Base-by-base conservation (phyloP, 805 yeast genomes). In the Monosporozyma aquatica region DNA sequence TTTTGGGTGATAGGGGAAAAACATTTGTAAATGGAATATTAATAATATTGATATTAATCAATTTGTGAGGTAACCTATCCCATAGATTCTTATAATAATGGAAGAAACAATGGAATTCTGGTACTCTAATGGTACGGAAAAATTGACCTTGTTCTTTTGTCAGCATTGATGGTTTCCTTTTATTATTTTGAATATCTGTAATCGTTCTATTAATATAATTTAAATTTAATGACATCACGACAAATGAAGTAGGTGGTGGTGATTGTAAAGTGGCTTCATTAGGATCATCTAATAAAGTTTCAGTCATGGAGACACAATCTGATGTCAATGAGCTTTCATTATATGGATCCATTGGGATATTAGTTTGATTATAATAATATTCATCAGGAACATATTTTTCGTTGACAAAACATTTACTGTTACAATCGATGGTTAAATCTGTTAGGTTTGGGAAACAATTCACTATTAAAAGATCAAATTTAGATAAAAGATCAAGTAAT, bases 391-490 rank as follows among this genome's bases (percentile, higher is more conserved):
- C 62, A 7, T 52, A 39, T 11, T 38, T 28, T 35, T 53, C 52
- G 23, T 53, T 43, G 2, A 44, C 47, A 41, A 68, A 77, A 11
- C 76, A 66, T 21, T 59, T 61, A 26, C 81, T 75, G 45, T 65
- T 64, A 33, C 77, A 54, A 50, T 77, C 82, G 11, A 78, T 55
- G 8, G 65, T 59, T 18, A 78, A 46, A 10, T 62, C 57, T 6
- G 61, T 47, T 21, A 76, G 53, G 1, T 52, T 50, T 5, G 62
- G 61, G 48, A 74, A 73, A 44, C 67, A 66, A 50, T 72, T 76
- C 38, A 73, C 70, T 24, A 75, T 47, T 4, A 78, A 64, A 28
- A 78, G 60, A 48, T 75, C 80, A 26, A 58, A 65, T 24, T 68
- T 68, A 24, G 72, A 65, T 24, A 58, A 58, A 14, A 76, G 54